Conservation (phyloP, 2,329 filamentous ascomycete species). For the Pleurostoma richardsiae region DNA sequence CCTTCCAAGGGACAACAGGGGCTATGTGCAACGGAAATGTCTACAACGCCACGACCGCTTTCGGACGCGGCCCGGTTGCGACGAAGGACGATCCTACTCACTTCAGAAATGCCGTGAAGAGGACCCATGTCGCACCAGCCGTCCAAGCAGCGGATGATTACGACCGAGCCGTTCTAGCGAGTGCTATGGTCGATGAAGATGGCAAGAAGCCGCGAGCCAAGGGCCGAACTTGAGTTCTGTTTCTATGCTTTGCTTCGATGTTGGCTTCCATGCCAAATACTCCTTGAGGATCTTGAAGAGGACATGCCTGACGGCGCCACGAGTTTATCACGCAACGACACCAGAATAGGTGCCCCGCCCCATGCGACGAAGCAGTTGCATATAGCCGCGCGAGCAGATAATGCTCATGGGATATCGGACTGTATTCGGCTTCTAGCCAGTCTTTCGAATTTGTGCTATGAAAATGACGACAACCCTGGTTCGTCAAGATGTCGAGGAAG, state of each 20-base stretch:
- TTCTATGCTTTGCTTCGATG: too few relatives aligned
- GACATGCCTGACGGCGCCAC: too few relatives aligned
- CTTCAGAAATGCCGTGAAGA: conserved; percentile 13
- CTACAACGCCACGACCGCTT: conserved; percentile 14
- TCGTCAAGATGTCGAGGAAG: not conserved
- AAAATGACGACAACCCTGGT: not conserved
- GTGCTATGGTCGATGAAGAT: conserved; percentile 8
- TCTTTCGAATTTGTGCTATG: not conserved
- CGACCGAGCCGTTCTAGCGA: conserved; percentile 13
- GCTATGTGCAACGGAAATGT: conserved; percentile 9
- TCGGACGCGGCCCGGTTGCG: conserved; percentile 9
- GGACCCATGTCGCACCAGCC: conserved; percentile 6
- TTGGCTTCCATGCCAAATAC: too few relatives aligned
- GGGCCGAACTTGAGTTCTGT: too few relatives aligned
- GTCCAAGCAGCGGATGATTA: conserved; percentile 13
- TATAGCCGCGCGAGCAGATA: too few relatives aligned
- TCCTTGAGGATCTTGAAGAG: too few relatives aligned
- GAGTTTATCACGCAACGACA: too few relatives aligned
- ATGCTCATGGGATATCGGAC: not conserved
- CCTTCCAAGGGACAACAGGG: not conserved
- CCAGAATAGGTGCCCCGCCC: too few relatives aligned
- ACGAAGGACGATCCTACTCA: conserved; percentile 14
- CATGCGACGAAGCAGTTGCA: too few relatives aligned
- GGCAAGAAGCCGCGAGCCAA: too few relatives aligned
- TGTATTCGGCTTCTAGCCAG: not conserved